A percentile compares a stretch with the other conserved stretches of the same genome.
These are phyloP conservation scores for Xylaria scruposa DNA, from an alignment of 495 filamentous ascomycete genomes.

Conservation along the genomic window DNA sequence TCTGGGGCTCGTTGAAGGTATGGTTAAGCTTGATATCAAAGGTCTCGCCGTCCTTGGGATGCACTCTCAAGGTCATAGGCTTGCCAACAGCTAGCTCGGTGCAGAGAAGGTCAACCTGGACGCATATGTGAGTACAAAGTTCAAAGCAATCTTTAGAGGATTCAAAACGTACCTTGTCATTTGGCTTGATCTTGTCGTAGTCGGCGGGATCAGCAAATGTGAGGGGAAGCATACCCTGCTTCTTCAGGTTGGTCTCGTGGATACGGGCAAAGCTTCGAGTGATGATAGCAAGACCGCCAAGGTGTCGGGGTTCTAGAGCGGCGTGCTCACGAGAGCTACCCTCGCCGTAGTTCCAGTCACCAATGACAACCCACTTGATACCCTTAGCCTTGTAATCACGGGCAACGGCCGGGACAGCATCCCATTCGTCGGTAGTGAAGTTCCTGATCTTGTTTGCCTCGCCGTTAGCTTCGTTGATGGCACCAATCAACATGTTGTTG, in stretches of 20 bases:
- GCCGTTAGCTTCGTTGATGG: conserved; percentile 91
- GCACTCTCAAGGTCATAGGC: conserved; percentile 89
- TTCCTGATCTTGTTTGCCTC: conserved; percentile 99
- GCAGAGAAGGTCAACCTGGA: conserved; percentile 77
- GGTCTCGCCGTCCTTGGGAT: conserved; percentile 79
- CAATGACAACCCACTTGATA: conserved; percentile 95
- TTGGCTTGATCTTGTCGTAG: conserved; percentile 95
- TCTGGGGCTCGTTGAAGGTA: conserved; percentile 97
- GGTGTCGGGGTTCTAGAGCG: conserved; percentile 95
- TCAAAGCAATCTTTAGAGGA: not conserved
- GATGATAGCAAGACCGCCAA: conserved; percentile 97
- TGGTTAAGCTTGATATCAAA: conserved; percentile 87
- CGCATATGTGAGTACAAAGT: conserved; percentile 9
- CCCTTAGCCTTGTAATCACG: conserved; percentile 98
- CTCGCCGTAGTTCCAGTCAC: conserved; percentile 99
- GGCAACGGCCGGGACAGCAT: conserved; percentile 89
- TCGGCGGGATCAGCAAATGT: conserved; percentile 94
- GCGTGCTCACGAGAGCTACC: conserved; percentile 97
- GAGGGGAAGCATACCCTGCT: conserved; percentile 99
- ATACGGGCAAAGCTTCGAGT: conserved; percentile 97
- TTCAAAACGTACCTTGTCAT: conserved; percentile 68
- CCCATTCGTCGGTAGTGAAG: conserved; percentile 78
- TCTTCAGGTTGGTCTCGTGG: conserved; percentile 99
- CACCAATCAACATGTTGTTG: conserved; percentile 99
- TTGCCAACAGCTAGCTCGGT: conserved; percentile 92